These are phyloP conservation scores for Aureobasidium pullulans DNA, from an alignment of 2,329 filamentous ascomycete genomes.

Conservation along the genomic window DNA sequence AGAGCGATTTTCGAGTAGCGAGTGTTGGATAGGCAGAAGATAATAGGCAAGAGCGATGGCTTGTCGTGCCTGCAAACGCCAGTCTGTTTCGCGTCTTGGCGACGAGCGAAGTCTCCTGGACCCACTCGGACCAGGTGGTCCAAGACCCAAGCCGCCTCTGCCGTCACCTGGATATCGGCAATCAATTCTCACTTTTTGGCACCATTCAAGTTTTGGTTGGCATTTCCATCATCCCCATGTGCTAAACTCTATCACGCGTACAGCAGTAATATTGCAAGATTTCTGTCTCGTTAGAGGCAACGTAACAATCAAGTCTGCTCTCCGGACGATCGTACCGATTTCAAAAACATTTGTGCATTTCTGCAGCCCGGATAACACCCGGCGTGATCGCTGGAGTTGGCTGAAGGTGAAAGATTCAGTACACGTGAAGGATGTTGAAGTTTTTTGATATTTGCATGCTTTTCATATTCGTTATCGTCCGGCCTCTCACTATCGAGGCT, in stretches of 20 bases:
- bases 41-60: not conserved
- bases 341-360: no score
- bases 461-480: conserved; percentile 6
- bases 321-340: no score
- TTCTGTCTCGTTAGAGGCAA: no score
- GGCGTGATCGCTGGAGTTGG: no score
- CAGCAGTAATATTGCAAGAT: no score
- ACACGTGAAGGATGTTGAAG: no score
- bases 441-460: conserved; percentile 4
- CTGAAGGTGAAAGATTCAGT: no score
- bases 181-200: not conserved
- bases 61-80: not conserved
- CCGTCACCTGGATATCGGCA: not conserved
- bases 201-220: no score
- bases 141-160: not conserved
- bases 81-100: not conserved
- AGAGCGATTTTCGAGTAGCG: not conserved
- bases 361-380: no score
- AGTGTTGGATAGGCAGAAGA: conserved; percentile 9
- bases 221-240: no score
- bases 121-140: not conserved
- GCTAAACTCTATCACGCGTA: no score
- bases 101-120: not conserved
- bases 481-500: not conserved
- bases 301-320: no score